Base-by-base conservation (phyloP, 495 filamentous ascomycete species). In the Penicillium taxi region DNA sequence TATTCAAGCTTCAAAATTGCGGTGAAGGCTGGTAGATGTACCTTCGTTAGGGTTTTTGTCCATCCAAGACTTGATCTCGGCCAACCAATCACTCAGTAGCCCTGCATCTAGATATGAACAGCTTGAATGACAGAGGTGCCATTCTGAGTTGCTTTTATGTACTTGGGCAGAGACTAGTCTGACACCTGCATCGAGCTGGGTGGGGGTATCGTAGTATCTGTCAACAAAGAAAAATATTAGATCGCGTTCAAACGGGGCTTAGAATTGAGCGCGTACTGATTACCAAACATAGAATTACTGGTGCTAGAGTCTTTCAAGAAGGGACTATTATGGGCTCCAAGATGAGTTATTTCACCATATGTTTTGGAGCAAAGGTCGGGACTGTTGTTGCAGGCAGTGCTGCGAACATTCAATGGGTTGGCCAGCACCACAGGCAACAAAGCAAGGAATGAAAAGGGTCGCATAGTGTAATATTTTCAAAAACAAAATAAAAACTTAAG, bases 131-230 rank as follows among this genome's bases (percentile, higher is more conserved):
- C 84, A 87, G 25, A 89, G 56, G 22, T 71, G 64, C 54, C 79
- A 75, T 31, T 68, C 63, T 6, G 68, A 70, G 39, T 74, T 61
- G 32, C 51, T 45, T 31, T 73, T 58, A 61, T 89, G 82, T 13
- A 86, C 75, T 59, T 89, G 82, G 2, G 69, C 81, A 31, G 82
- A 74, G 8, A 89, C 66, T 17, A 89, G 59, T 6, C 84, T 77
- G 33, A 86, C 73, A 9, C 84, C 83, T 6, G 79, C 80, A 26
- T 73, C 70, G 12, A 87, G 70, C 28, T 83, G 80, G 3, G 74
- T 61, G n/a, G 75, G 77, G n/a, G 78, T 81, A 50, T 84, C 80
- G 56, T 70, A 80, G 57, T 70, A 82, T 41, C 67, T 71, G 39
- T 5, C 11, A 32, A 43, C 13, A 35, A 15, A 26, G 2, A 15